A percentile compares a stretch with the other conserved stretches of the same genome.
phyloP scores from a whole-genome alignment of 2,329 filamentous ascomycete genomes.

The Colletotrichum kahawae region DNA sequence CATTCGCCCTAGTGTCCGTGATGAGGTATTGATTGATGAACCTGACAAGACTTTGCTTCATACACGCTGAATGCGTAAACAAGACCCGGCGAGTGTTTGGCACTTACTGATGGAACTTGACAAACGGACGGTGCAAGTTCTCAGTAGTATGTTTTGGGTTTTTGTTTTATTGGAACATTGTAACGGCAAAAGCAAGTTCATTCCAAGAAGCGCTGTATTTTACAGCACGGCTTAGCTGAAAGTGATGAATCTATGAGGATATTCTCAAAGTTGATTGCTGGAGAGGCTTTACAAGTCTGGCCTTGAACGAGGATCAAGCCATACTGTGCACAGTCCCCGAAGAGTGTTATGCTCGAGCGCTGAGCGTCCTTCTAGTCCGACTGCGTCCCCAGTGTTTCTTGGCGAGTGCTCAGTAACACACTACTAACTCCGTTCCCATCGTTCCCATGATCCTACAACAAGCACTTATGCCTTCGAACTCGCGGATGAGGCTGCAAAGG shows the following conservation, averaged over 20 bases:
- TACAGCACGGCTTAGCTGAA: neutral
- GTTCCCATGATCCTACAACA: neutral
- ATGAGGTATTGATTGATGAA: neutral
- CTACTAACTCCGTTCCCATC: neutral
- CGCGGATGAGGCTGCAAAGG: neutral
- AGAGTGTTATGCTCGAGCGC: neutral
- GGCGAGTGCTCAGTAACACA: neutral
- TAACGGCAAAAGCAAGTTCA: neutral
- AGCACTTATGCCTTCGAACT: too few relatives aligned
- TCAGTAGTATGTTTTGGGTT: neutral
- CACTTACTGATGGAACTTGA: neutral
- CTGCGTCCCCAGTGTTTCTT: neutral
- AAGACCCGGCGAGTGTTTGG: neutral
- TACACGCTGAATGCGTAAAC: rapidly evolving
- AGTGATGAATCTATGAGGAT: rapidly evolving
- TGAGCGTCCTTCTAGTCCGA: neutral
- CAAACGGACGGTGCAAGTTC: too few relatives aligned
- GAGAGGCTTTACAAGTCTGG: neutral
- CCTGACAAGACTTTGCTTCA: neutral
- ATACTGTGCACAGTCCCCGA: neutral
- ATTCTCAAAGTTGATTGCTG: neutral
- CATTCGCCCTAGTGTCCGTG: neutral
- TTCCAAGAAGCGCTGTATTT: neutral
- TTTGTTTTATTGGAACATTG: neutral
- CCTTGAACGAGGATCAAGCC: neutral